Conservation (phyloP, 163 green algal genomes). For the Smithsoniella earleae region DNA sequence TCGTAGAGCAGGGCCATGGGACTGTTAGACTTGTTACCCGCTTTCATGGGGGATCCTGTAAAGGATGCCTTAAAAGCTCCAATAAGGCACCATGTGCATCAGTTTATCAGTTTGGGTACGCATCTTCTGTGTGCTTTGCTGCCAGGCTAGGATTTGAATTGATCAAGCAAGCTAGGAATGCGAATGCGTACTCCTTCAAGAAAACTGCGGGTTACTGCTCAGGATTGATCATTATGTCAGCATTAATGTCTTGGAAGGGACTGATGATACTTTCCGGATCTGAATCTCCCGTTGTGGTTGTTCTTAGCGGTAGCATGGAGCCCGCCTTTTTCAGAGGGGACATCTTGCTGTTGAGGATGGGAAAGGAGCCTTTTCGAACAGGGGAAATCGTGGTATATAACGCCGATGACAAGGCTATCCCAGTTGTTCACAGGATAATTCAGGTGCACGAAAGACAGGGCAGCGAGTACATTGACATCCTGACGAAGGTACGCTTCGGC, state of each 20-base stretch:
- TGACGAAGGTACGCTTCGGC: conserved; percentile 78
- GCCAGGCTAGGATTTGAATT: neutral
- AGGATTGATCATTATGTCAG: conserved; percentile 90
- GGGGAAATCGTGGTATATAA: conserved; percentile 97
- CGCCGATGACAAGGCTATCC: conserved; percentile 82
- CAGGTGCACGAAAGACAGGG: conserved; percentile 57
- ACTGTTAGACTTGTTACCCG: neutral
- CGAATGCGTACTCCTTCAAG: no score
- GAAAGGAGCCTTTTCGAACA: conserved; percentile 49
- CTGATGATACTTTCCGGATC: conserved; percentile 84
- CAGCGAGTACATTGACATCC: conserved; percentile 51
- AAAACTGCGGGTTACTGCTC: conserved; percentile 29
- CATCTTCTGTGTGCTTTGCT: neutral
- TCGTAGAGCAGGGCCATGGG: no score
- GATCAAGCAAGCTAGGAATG: no score
- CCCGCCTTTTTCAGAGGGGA: conserved; percentile 89
- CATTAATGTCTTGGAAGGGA: conserved; percentile 95
- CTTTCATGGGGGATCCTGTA: conserved; percentile 1
- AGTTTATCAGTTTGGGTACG: conserved; percentile 13
- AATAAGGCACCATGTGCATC: neutral
- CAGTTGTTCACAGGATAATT: conserved; percentile 93
- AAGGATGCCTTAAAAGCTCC: conserved; percentile 2
- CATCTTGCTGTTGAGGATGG: conserved; percentile 93
- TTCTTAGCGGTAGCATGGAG: conserved; percentile 97
- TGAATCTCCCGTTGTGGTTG: conserved; percentile 94